phyloP scores from a whole-genome alignment of 2,329 filamentous ascomycete species.

The Cladosporium sp. region DNA sequence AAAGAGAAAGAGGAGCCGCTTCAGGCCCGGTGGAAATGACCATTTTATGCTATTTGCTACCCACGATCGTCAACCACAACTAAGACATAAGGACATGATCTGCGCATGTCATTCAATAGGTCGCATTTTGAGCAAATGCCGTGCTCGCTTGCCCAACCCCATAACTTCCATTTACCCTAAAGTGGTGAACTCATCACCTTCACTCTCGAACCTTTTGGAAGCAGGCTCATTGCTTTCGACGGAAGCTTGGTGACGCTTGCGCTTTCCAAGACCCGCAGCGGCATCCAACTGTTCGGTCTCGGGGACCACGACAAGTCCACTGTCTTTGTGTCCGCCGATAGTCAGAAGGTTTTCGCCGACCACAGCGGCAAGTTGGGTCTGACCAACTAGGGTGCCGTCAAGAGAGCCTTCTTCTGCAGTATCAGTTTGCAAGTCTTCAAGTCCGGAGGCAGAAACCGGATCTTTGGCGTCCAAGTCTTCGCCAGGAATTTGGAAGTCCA shows the following conservation, averaged over 20 bases:
- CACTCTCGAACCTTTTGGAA: not conserved
- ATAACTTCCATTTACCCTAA: not conserved
- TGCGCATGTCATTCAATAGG: not conserved
- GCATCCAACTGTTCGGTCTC: not conserved
- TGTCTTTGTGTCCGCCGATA: not conserved
- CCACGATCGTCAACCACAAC: not conserved
- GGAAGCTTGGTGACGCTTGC: not conserved
- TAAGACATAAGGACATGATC: not conserved
- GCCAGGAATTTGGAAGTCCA: too few relatives aligned
- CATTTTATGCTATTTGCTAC: conserved; percentile 7
- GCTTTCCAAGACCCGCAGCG: not conserved
- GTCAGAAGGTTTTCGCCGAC: conserved; percentile 2
- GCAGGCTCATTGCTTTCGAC: not conserved
- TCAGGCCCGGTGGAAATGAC: conserved; percentile 4
- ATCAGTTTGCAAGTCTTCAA: not conserved
- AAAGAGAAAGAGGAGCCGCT: conserved; percentile 10
- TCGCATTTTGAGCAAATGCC: too few relatives aligned
- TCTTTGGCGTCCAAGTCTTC: too few relatives aligned
- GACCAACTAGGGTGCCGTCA: not conserved
- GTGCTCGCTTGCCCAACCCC: too few relatives aligned
- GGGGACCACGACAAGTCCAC: not conserved
- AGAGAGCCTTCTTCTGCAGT: not conserved
- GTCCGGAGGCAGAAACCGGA: not conserved
- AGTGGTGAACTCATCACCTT: not conserved
- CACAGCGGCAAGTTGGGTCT: conserved; percentile 10